These are phyloP conservation scores for Clathrospora elynae DNA, from an alignment of 2,329 filamentous ascomycete genomes.

Conservation along the genomic window DNA sequence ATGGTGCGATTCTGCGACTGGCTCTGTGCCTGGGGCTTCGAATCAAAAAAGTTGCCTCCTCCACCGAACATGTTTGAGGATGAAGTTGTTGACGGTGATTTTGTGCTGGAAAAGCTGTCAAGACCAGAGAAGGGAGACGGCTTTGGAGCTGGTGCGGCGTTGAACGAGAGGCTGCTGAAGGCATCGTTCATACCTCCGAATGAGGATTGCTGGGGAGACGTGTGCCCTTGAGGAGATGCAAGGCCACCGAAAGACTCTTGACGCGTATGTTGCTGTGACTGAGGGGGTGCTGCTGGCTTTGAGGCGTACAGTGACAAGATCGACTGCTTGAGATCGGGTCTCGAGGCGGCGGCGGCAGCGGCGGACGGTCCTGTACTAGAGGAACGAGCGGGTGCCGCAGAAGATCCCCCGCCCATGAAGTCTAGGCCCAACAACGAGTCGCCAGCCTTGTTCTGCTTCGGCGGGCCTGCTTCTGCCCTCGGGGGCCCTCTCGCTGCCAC, in stretches of 20 bases:
- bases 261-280: slow-evolving; percentile 59
- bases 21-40: slow-evolving; percentile 58
- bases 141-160: slow-evolving; percentile 56
- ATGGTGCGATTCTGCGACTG: slow-evolving; percentile 56
- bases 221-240: slow-evolving; percentile 50
- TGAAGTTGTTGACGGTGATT: slow-evolving; percentile 49
- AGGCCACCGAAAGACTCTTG: slow-evolving; percentile 55
- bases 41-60: slow-evolving; percentile 84
- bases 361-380: slow-evolving; percentile 80
- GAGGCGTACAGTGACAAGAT: slow-evolving; percentile 94
- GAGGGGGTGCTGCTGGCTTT: slow-evolving; percentile 68
- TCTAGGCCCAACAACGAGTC: slow-evolving; percentile 92
- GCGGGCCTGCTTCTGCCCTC: slow-evolving; percentile 66
- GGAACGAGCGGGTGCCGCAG: slow-evolving; percentile 74
- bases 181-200: slow-evolving; percentile 78
- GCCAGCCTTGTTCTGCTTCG: slow-evolving; percentile 68
- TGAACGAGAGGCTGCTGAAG: slow-evolving; percentile 72
- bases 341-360: slow-evolving; percentile 66
- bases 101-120: slow-evolving; percentile 57
- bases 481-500: slow-evolving; percentile 59
- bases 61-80: slow-evolving; percentile 59
- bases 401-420: slow-evolving; percentile 77
- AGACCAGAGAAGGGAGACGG: slow-evolving; percentile 68
- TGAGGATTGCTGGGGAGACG: slow-evolving; percentile 49
- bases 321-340: slow-evolving; percentile 94